Evolutionary conservation across 352 stramenopile species (phyloP).

Genomic region (Phytopythium boreale): DNA sequence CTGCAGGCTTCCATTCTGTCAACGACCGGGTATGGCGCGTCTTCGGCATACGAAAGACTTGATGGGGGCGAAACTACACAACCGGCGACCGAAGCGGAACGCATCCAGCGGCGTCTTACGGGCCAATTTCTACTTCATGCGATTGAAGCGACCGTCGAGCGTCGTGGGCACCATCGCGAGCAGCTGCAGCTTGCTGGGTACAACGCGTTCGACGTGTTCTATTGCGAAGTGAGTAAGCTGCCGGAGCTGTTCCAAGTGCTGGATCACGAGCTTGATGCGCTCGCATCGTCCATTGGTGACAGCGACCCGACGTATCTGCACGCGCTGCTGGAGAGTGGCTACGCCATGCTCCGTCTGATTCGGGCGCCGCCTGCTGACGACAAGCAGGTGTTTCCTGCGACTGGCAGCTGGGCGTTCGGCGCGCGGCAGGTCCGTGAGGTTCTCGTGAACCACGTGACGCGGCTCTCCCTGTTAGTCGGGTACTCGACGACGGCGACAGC

Average conservation of each 20-base stretch:
- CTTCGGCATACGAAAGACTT: background rate
- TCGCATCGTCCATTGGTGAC: conserved; percentile 54
- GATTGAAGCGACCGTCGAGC: conserved; percentile 70
- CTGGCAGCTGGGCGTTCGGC: conserved; percentile 61
- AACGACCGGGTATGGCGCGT: conserved; percentile 4
- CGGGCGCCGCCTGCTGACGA: conserved; percentile 20
- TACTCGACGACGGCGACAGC: conserved; percentile 26
- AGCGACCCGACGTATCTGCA: conserved; percentile 59
- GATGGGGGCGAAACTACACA: conserved; percentile 4
- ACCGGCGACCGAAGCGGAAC: conserved; percentile 16
- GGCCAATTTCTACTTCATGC: conserved; percentile 68
- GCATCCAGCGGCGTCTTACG: conserved; percentile 37
- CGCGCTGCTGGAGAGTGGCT: conserved; percentile 58
- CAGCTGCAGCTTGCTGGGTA: conserved; percentile 78
- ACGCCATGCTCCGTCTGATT: conserved; percentile 70
- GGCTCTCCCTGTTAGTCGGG: conserved; percentile 45
- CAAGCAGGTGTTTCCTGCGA: conserved; percentile 18
- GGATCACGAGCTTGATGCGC: conserved; percentile 48
- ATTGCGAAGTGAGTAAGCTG: conserved; percentile 83
- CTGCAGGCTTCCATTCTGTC: conserved; percentile 64
- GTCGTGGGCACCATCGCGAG: conserved; percentile 74
- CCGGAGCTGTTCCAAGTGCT: conserved; percentile 60
- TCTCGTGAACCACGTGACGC: conserved; percentile 57
- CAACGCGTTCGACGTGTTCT: conserved; percentile 88
- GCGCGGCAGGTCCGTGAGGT: conserved; percentile 48